A percentile compares a stretch with the other conserved stretches of the same genome.
phyloP scores from a whole-genome alignment of 83 land plant species.

The Diphasiastrum complanatum region DNA sequence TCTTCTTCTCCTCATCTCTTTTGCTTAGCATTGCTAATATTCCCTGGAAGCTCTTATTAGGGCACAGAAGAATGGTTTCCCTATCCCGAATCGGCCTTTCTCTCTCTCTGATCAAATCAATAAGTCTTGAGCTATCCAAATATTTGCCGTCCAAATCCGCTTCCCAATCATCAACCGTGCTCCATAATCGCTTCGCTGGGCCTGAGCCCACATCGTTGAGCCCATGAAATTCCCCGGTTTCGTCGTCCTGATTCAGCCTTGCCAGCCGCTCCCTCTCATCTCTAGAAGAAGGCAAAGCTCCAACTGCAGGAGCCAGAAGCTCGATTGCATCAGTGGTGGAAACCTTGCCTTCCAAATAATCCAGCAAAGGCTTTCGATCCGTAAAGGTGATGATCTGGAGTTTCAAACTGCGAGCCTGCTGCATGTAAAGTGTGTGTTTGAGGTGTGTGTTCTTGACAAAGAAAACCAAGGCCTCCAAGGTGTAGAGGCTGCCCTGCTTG shows the following conservation, averaged over 20 bases:
- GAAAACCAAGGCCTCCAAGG: slow-evolving; percentile 71
- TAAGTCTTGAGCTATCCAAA: slow-evolving; percentile 1
- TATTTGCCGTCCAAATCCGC: slow-evolving; percentile 4
- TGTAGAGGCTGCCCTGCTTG: slow-evolving; percentile 76
- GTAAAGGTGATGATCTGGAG: slow-evolving; percentile 68
- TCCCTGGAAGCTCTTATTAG: slow-evolving; percentile 55
- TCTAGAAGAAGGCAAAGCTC: slow-evolving; percentile 3
- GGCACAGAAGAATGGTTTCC: slow-evolving; percentile 59
- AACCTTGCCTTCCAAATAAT: slow-evolving; percentile 57
- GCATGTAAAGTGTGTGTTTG: slow-evolving; percentile 74
- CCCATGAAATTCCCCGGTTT: slow-evolving; percentile 28
- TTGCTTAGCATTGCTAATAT: slow-evolving; percentile 38
- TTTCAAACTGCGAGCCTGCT: slow-evolving; percentile 44
- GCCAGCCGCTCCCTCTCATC: slow-evolving; percentile 9
- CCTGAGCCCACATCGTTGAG: slow-evolving; percentile 17
- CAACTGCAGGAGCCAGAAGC: slow-evolving; percentile 26
- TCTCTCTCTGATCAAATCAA: slow-evolving; percentile 39
- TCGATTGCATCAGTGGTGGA: slow-evolving; percentile 63
- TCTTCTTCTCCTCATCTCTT: slow-evolving; percentile 53
- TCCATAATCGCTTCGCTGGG: slow-evolving; percentile 10
- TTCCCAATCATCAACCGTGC: slow-evolving; percentile 2
- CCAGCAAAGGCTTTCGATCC: slow-evolving; percentile 75
- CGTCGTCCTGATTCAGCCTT: slow-evolving; percentile 13
- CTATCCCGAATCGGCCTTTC: slow-evolving; percentile 79
- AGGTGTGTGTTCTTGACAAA: slow-evolving; percentile 58